Evolutionary conservation across 306 rosid genomes (phyloP), one percentile per base, ranked within the genome.

Genomic region (Malus sieversii): DNA sequence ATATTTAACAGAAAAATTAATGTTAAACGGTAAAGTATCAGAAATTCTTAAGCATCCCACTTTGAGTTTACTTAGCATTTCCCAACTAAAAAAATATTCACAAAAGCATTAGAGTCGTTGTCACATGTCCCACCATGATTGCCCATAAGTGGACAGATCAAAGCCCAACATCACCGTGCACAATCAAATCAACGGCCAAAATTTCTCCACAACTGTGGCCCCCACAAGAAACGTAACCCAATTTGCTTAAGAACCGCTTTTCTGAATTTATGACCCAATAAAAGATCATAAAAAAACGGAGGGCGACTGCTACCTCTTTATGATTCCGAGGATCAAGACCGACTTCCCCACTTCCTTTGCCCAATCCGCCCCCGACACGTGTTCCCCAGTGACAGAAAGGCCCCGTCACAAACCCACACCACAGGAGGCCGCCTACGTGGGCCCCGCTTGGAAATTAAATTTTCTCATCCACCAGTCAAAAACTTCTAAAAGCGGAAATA

Each of bases 301-400:
- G 79, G 97, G 98, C 93, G 96, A 96, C 98, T 84, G 90, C 23
- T 66, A 84, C 94, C 86, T 79, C 81, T 85, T 84, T 79, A 61
- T 22, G 65, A 75, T 80, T 86, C 80, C 83, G 75, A 83, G 83
- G 79, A 83, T 80, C 85, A 70, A 78, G 77, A 74, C 82, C 67
- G 72, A 70, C 84, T 32, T 35, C 20, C 77, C 89, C 86, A 84
- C 83, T 88, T 86, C 66, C 60, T 33, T 9, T 10, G 0, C 2
- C 87, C 71, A 86, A 82, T 82, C 0, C 19, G 0, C 0, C 0
- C 0, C 1, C 4, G 68, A 72, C 96, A 81, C 92, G 97, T 84
- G 51, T 2, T 1, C 5, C 19, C 0, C 79, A 8, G 19, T 16
- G 84, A 85, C 87, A 55, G 70, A 25, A 2, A 29, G 40, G 42